Evolutionary conservation across 108 stramenopile genomes (phyloP).

Genomic region (Epithemia pelagica): DNA sequence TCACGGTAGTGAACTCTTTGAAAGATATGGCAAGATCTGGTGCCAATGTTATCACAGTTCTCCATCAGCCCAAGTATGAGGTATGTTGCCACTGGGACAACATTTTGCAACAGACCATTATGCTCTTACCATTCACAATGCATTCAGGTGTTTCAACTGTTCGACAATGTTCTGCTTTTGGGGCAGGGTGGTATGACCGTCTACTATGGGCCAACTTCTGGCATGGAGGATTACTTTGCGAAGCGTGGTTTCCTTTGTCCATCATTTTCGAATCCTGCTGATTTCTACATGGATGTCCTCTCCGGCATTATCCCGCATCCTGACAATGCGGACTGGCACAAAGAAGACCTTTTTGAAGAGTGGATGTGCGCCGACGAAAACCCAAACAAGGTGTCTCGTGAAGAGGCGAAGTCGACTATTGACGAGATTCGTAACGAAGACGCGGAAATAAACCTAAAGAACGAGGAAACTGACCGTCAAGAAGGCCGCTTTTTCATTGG

Average conservation of each 20-base stretch:
- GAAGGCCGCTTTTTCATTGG: neutral
- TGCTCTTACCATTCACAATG: no score
- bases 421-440: neutral
- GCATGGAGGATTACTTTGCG: no score
- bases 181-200: no score
- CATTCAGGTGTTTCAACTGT: no score
- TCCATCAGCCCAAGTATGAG: no score
- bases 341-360: slow-evolving; percentile 10
- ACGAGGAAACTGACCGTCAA: neutral
- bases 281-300: slow-evolving; percentile 8
- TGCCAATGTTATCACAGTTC: no score
- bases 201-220: no score
- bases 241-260: slow-evolving; percentile 3
- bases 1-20: no score
- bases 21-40: no score
- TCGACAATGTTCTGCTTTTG: no score
- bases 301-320: neutral
- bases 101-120: no score
- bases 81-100: no score
- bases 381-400: neutral
- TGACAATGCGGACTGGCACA: neutral
- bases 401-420: neutral
- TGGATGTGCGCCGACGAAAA: slow-evolving; percentile 5
- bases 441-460: neutral
- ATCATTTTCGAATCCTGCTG: slow-evolving; percentile 6